A percentile compares a stretch with the other conserved stretches of the same genome.
Conservation (phyloP, 768 basidiomycete species). For the Holtermanniella nyarrowii region DNA sequence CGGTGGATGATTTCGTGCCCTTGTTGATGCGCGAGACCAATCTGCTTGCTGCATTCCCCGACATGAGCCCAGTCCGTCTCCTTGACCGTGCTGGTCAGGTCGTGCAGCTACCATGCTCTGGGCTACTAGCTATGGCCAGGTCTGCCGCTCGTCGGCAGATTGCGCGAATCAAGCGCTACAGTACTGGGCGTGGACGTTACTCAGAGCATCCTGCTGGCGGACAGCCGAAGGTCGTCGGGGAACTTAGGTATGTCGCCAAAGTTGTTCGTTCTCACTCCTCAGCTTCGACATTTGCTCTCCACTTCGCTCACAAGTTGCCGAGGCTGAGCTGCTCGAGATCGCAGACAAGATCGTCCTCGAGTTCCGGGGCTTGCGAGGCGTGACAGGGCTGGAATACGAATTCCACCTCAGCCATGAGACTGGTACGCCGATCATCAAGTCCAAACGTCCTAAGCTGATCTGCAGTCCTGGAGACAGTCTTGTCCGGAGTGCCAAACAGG, state of each 20-base stretch:
- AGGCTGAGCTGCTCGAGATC: constrained; percentile 35
- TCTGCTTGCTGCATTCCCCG: constrained; percentile 49
- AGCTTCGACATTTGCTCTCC: constrained; percentile 38
- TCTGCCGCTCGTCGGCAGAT: constrained; percentile 29
- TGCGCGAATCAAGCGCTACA: constrained; percentile 38
- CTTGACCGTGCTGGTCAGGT: constrained; percentile 51
- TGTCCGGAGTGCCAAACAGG: constrained; percentile 17
- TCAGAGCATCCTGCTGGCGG: constrained; percentile 22
- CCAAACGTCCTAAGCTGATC: not conserved
- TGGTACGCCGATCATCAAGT: constrained; percentile 4
- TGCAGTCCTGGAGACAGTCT: constrained; percentile 20
- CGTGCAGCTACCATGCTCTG: constrained; percentile 28
- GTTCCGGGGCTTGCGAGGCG: constrained; percentile 25
- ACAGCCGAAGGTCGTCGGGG: constrained; percentile 28
- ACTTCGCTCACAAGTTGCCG: constrained; percentile 27
- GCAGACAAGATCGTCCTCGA: constrained; percentile 37
- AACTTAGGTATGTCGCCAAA: constrained; percentile 20
- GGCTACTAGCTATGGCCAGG: constrained; percentile 32
- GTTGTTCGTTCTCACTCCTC: not conserved
- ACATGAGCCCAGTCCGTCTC: constrained; percentile 57
- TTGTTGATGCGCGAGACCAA: constrained; percentile 58
- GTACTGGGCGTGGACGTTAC: constrained; percentile 27
- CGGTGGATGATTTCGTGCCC: constrained; percentile 75
- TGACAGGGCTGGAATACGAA: constrained; percentile 27
- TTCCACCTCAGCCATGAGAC: constrained; percentile 35